Percentiles rank a stretch among this genome's conserved stretches.
phyloP scores from a whole-genome alignment of 208 protist species.

The Trypanosoma scelopori region DNA sequence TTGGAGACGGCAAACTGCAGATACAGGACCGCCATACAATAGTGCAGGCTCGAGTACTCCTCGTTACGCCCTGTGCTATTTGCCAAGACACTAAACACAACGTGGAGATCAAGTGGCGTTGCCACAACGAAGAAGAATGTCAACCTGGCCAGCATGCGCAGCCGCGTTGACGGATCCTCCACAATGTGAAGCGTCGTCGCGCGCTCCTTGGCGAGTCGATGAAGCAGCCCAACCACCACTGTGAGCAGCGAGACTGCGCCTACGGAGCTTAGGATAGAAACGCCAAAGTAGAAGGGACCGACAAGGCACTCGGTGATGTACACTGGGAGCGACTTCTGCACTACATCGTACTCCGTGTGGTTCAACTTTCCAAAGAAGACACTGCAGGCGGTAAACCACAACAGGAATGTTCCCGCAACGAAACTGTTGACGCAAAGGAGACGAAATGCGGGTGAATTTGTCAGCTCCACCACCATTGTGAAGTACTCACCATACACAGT shows the following conservation, averaged over 20 bases:
- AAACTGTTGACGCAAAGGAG: constrained; percentile 50
- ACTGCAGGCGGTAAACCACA: constrained; percentile 39
- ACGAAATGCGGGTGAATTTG: constrained; percentile 61
- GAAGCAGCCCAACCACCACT: constrained; percentile 47
- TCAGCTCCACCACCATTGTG: constrained; percentile 56
- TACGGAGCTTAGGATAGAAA: constrained; percentile 34
- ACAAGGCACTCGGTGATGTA: constrained; percentile 61
- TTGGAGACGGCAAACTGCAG: constrained; percentile 24
- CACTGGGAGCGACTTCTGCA: constrained; percentile 37
- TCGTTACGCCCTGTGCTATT: background rate
- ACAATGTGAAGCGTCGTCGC: constrained; percentile 33
- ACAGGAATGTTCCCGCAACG: constrained; percentile 30
- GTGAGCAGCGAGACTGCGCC: constrained; percentile 37
- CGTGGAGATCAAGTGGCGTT: constrained; percentile 20
- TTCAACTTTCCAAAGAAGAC: constrained; percentile 76
- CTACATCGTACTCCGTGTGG: constrained; percentile 35
- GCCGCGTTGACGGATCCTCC: constrained; percentile 5
- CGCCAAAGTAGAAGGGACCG: constrained; percentile 36
- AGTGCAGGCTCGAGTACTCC: constrained; percentile 6
- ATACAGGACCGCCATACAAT: constrained; percentile 22
- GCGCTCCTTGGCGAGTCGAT: constrained; percentile 65
- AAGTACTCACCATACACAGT: constrained; percentile 67
- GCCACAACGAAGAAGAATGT: constrained; percentile 18
- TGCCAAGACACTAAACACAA: constrained; percentile 24
- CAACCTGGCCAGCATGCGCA: constrained; percentile 22